Percentiles rank a stretch among this genome's conserved stretches.
phyloP scores from a whole-genome alignment of 2,329 filamentous ascomycete species.

The Paraphaeosphaeria minitans region DNA sequence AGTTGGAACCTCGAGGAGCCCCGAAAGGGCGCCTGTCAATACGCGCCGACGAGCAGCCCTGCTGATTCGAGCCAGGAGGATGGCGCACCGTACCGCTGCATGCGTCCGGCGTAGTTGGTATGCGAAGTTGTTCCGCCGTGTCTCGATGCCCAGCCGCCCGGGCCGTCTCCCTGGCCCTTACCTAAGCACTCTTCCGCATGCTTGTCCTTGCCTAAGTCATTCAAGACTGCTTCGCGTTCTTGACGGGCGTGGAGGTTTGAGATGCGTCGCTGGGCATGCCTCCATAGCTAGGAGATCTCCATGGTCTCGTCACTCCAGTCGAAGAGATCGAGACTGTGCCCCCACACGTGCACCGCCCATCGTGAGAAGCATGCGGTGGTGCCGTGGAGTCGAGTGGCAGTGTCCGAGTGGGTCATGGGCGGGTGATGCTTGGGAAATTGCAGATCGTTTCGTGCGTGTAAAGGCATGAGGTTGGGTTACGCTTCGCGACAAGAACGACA shows the following conservation, averaged over 20 bases:
- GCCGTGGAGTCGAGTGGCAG: conserved; percentile 7
- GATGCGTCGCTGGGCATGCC: conserved; percentile 1
- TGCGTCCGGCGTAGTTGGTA: not conserved
- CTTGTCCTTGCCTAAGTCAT: not conserved
- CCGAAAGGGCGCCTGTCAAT: conserved; percentile 2
- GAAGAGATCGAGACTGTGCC: not conserved
- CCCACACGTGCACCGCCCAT: conserved; percentile 1
- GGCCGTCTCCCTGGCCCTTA: conserved; percentile 7
- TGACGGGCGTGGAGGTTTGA: not conserved
- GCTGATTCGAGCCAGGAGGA: not conserved
- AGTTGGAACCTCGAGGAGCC: not conserved
- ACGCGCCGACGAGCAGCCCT: not conserved
- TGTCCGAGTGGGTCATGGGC: not conserved
- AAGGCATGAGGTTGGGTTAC: conserved; percentile 1
- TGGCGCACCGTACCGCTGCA: not conserved
- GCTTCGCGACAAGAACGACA: not conserved
- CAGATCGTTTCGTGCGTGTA: not conserved
- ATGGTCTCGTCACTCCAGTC: not conserved
- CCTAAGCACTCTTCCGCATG: conserved; percentile 5
- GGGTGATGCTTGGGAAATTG: not conserved
- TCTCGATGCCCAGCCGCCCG: conserved; percentile 11
- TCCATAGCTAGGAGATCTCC: not conserved
- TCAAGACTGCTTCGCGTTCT: conserved; percentile 4
- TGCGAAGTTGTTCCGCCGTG: not conserved
- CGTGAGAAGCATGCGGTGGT: not conserved